Evolutionary conservation across 306 rosid genomes (phyloP), one percentile per base, ranked within the genome.

Genomic region (Acacia crassicarpa): DNA sequence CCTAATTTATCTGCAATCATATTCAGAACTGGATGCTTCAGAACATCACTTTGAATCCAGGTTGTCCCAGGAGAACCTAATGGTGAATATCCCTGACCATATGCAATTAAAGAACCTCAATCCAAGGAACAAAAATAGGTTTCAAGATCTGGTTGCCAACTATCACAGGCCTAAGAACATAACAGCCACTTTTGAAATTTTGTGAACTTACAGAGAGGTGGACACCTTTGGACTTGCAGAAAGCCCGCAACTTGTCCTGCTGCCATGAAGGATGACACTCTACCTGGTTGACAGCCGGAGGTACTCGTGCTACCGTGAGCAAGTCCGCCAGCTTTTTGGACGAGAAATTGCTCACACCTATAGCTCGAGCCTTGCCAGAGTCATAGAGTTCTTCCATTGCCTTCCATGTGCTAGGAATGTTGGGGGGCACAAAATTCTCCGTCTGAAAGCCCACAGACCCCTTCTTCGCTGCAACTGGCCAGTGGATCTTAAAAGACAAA

Each of bases 191-290:
- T 61, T 62, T 62, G 43, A 79, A 72, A 43, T 35, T 65, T 40
- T 23, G 56, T 8, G 20, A 32, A 88, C 94, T 89, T 83, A 92
- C 94, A 15, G 90, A 78, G 30, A 92, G 73, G 61, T 90, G 97
- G 58, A 92, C 87, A 62, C 93, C 94, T 76, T 81, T 89, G 45
- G 91, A 90, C 83, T 89, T 82, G 78, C 94, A 92, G 58, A 86
- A 73, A 4, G 86, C 86, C 25, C 49, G 87, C 76, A 90, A 75
- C 85, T 86, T 89, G 48, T 72, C 54, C 77, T 92, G 94, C 78
- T 84, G 89, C 97, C 94, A 92, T 7, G 87, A 80, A 58, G 92
- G 92, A 80, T 92, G 97, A 48, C 94, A 90, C 77, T 92, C 97
- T 23, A 90, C 89, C 78, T 92, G 97, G 74, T 76, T 48, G n/a